Conservation (phyloP, 495 filamentous ascomycete genomes). For the Hyaloscypha finlandica region DNA sequence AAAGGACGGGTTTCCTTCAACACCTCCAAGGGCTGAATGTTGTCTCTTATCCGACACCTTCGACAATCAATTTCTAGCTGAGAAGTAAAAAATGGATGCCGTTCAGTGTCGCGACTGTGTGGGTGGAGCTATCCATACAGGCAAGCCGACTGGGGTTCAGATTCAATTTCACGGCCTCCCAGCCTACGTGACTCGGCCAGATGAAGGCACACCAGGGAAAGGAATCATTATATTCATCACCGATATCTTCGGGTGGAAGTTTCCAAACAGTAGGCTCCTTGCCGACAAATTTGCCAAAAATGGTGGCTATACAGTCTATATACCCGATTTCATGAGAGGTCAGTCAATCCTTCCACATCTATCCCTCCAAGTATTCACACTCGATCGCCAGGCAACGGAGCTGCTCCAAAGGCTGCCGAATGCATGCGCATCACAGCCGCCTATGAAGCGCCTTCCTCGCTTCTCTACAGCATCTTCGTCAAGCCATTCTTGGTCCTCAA, state of each 20-base stretch:
- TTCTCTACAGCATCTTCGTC: conserved; percentile 26
- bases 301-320: conserved; percentile 49
- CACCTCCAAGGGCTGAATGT: neutral
- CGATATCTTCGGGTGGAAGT: conserved; percentile 60
- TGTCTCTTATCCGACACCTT: neutral
- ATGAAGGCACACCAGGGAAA: conserved; percentile 29
- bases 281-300: conserved; percentile 55
- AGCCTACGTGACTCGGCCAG: conserved; percentile 49
- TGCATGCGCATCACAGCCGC: neutral
- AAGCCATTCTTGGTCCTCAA: conserved; percentile 19
- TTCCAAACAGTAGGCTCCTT: conserved; percentile 53
- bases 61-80: neutral
- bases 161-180: conserved; percentile 46
- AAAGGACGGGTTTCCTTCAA: neutral
- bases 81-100: neutral
- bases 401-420: neutral
- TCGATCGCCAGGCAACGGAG: neutral
- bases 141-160: conserved; percentile 27
- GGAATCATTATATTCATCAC: conserved; percentile 56
- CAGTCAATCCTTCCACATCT: neutral
- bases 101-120: neutral
- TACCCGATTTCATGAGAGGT: conserved; percentile 64
- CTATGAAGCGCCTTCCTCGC: conserved; percentile 11
- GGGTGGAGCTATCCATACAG: neutral
- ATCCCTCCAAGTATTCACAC: neutral